A percentile compares a stretch with the other conserved stretches of the same genome.
phyloP scores from a whole-genome alignment of 106 monocot species.

The Apostasia ramifera region DNA sequence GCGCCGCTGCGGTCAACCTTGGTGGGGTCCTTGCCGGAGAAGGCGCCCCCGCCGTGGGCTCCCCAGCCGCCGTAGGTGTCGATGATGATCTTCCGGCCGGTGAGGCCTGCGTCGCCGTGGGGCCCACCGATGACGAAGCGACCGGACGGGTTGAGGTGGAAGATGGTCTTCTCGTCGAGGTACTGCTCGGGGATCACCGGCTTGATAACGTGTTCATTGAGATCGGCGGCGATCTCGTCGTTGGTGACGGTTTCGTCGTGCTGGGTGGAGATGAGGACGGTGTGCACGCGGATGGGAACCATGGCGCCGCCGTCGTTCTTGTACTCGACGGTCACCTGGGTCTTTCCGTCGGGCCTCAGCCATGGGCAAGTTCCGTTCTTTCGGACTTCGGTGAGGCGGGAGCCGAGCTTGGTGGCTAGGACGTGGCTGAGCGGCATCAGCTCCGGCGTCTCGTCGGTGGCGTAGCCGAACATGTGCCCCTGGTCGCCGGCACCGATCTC shows the following conservation, averaged over 20 bases:
- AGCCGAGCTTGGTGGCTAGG: conserved; percentile 53
- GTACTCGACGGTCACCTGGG: conserved; percentile 59
- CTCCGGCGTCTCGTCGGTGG: conserved; percentile 56
- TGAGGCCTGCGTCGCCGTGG: conserved; percentile 53
- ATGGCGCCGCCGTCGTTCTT: conserved; percentile 43
- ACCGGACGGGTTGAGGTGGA: conserved; percentile 59
- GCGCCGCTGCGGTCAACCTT: conserved; percentile 55
- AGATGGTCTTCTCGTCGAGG: conserved; percentile 59
- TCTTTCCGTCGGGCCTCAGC: conserved; percentile 58
- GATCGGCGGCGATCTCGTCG: conserved; percentile 51
- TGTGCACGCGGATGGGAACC: conserved; percentile 55
- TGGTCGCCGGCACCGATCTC: conserved; percentile 61
- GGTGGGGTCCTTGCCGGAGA: conserved; percentile 58
- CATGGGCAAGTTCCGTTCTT: conserved; percentile 49
- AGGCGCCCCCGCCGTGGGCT: conserved; percentile 50
- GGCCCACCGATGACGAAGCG: conserved; percentile 59
- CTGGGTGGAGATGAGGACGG: conserved; percentile 62
- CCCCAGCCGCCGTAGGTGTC: conserved; percentile 60
- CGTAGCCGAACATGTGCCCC: conserved; percentile 58
- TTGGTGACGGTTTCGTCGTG: conserved; percentile 58
- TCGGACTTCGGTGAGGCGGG: conserved; percentile 46
- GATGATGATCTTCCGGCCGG: conserved; percentile 61
- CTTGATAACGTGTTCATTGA: conserved; percentile 51
- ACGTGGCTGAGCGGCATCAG: conserved; percentile 55
- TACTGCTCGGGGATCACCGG: conserved; percentile 43